phyloP scores from a whole-genome alignment of 805 yeast species.

The Ogataea trehalophila region DNA sequence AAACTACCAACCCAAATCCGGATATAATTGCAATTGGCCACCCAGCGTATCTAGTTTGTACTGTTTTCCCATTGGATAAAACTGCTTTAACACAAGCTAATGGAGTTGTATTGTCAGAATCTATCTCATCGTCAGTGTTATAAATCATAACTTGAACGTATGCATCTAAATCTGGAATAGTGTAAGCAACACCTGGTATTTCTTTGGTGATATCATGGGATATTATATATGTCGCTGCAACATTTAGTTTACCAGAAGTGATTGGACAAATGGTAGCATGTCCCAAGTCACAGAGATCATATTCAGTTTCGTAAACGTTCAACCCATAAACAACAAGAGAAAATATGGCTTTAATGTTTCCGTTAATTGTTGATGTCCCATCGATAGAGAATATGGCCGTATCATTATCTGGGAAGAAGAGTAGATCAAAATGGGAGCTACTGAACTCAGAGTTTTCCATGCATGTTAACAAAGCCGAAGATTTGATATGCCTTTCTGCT shows the following conservation, averaged over 20 bases:
- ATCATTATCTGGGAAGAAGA: slow-evolving; percentile 59
- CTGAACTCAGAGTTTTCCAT: slow-evolving; percentile 86
- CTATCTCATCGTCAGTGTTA: slow-evolving; percentile 34
- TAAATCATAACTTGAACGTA: slow-evolving; percentile 72
- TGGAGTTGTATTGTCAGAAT: slow-evolving; percentile 34
- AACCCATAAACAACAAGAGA: slow-evolving; percentile 79
- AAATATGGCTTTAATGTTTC: slow-evolving; percentile 61
- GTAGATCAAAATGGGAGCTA: slow-evolving; percentile 76
- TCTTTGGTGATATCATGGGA: slow-evolving; percentile 36
- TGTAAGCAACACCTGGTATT: slow-evolving; percentile 81
- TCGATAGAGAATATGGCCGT: slow-evolving; percentile 63
- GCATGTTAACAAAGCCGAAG: slow-evolving; percentile 77
- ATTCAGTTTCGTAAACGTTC: slow-evolving; percentile 45
- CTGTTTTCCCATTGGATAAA: slow-evolving; percentile 85
- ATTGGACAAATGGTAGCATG: slow-evolving; percentile 72
- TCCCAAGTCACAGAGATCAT: slow-evolving; percentile 61
- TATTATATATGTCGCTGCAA: slow-evolving; percentile 41
- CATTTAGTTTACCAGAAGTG: slow-evolving; percentile 79
- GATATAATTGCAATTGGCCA: slow-evolving; percentile 96
- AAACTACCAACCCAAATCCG: slow-evolving; percentile 79
- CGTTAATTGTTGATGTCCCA: slow-evolving; percentile 75
- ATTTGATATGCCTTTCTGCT: slow-evolving; percentile 31
- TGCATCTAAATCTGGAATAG: slow-evolving; percentile 93
- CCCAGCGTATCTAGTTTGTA: slow-evolving; percentile 83
- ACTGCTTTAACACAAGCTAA: slow-evolving; percentile 92